A percentile compares a stretch with the other conserved stretches of the same genome.
Conservation (phyloP, 768 basidiomycete species). For the Galerina marginata region DNA sequence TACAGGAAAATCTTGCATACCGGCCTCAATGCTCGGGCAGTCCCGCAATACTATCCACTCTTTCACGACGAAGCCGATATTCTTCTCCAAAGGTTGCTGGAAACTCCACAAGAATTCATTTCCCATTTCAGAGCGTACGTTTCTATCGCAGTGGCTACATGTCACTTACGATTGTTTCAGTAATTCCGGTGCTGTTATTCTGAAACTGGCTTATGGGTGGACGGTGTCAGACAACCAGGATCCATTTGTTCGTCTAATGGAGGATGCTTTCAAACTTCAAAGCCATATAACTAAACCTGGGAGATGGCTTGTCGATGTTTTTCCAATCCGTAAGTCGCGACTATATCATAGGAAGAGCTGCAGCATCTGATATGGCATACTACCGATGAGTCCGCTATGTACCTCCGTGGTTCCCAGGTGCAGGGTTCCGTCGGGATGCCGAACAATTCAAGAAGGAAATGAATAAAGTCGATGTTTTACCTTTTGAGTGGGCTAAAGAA, state of each 20-base stretch:
- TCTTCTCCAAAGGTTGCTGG: constrained; percentile 38
- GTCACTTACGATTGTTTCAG: too few relatives aligned
- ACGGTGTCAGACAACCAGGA: constrained; percentile 38
- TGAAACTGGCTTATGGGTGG: constrained; percentile 52
- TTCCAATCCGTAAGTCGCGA: constrained; percentile 42
- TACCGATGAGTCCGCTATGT: constrained; percentile 48
- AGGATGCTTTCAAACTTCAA: constrained; percentile 43
- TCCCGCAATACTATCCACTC: constrained; percentile 38
- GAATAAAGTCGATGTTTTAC: constrained; percentile 40
- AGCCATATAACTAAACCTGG: constrained; percentile 45
- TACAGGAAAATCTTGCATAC: constrained; percentile 48
- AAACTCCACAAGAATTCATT: constrained; percentile 35
- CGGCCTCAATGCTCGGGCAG: constrained; percentile 41
- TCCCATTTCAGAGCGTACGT: constrained; percentile 45
- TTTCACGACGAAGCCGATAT: constrained; percentile 40
- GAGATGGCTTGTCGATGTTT: constrained; percentile 50
- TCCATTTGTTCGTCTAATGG: constrained; percentile 42
- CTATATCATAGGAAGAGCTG: too few relatives aligned
- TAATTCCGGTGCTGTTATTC: constrained; percentile 43
- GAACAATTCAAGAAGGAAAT: constrained; percentile 43
- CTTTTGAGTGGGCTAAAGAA: constrained; percentile 50
- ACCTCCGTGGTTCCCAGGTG: constrained; percentile 57
- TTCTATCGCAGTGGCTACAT: too few relatives aligned
- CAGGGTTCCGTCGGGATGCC: constrained; percentile 52
- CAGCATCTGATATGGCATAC: too few relatives aligned